These are phyloP conservation scores for Fusarium beomiforme DNA, from an alignment of 2,329 filamentous ascomycete species.

Conservation along the genomic window DNA sequence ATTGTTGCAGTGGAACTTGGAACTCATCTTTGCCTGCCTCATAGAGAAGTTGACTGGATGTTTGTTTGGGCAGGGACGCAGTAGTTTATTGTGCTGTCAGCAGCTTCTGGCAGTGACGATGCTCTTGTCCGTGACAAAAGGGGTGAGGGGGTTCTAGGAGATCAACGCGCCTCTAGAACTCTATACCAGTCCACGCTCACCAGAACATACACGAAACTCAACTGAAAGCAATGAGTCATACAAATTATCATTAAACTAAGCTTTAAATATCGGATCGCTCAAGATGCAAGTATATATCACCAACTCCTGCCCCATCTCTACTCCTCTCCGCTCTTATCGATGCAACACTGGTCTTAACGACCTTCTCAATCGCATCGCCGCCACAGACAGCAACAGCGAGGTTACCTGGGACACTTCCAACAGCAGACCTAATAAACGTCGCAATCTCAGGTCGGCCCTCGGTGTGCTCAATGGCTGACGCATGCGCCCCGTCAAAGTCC, in stretches of 20 bases:
- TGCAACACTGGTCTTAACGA: constrained; percentile 29
- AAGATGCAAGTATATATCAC: constrained; percentile 36
- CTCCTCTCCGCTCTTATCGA: constrained; percentile 16
- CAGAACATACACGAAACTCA: background rate
- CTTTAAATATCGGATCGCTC: constrained; percentile 36
- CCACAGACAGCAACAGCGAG: constrained; percentile 40
- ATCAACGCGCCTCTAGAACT: background rate
- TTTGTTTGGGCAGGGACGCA: background rate
- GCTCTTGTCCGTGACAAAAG: background rate
- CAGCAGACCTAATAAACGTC: constrained; percentile 27
- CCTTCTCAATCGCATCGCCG: constrained; percentile 32
- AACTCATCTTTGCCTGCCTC: background rate
- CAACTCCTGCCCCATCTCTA: constrained; percentile 9
- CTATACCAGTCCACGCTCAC: background rate
- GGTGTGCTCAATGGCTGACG: constrained; percentile 29
- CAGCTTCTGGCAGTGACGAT: background rate
- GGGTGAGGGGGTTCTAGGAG: too few relatives aligned
- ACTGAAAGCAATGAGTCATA: background rate
- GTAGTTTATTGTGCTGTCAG: background rate
- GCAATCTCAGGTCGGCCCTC: constrained; percentile 40
- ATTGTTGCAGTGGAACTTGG: background rate
- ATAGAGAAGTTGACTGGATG: too few relatives aligned
- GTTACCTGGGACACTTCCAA: constrained; percentile 25
- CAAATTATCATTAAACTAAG: constrained; percentile 1
- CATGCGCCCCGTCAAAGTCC: constrained; percentile 24